Conservation (phyloP, 1,284 basidiomycete genomes). For the Golubevia pallescens region DNA sequence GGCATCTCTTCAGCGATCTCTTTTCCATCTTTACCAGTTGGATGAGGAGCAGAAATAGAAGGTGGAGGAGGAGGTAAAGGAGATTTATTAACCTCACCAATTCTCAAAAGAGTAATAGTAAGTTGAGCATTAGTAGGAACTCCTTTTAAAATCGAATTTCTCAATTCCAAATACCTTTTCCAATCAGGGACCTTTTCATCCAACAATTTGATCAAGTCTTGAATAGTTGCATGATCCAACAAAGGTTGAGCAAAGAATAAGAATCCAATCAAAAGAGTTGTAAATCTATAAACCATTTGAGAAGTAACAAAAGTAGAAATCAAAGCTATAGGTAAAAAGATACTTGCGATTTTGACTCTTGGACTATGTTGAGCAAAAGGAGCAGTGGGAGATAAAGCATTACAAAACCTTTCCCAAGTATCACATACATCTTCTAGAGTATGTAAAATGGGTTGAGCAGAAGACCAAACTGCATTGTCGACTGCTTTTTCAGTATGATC, state of each 20-base stretch:
- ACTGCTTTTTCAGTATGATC: neutral
- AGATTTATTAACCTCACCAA: slow-evolving; percentile 49
- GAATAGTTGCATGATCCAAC: slow-evolving; percentile 62
- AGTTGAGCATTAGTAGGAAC: slow-evolving; percentile 56
- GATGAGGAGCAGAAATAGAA: slow-evolving; percentile 18
- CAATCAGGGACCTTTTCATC: slow-evolving; percentile 68
- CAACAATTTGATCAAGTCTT: slow-evolving; percentile 63
- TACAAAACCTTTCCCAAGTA: slow-evolving; percentile 65
- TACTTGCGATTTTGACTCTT: slow-evolving; percentile 58
- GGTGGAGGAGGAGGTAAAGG: slow-evolving; percentile 51
- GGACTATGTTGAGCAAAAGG: slow-evolving; percentile 62
- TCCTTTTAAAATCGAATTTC: slow-evolving; percentile 36
- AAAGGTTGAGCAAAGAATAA: slow-evolving; percentile 70
- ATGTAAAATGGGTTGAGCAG: neutral
- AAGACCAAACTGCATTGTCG: neutral
- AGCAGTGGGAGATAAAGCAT: slow-evolving; percentile 65
- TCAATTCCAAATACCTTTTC: slow-evolving; percentile 63
- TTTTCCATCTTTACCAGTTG: slow-evolving; percentile 11
- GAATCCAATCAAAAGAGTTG: slow-evolving; percentile 68
- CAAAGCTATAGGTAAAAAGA: slow-evolving; percentile 63
- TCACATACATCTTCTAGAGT: slow-evolving; percentile 50
- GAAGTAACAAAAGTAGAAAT: slow-evolving; percentile 66
- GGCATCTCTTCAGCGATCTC: neutral
- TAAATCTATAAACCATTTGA: slow-evolving; percentile 66
- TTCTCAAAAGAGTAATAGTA: slow-evolving; percentile 42